Percentiles rank a stretch among this genome's conserved stretches.
phyloP scores from a whole-genome alignment of 2,329 filamentous ascomycete genomes.

The Neonectria neomacrospora region DNA sequence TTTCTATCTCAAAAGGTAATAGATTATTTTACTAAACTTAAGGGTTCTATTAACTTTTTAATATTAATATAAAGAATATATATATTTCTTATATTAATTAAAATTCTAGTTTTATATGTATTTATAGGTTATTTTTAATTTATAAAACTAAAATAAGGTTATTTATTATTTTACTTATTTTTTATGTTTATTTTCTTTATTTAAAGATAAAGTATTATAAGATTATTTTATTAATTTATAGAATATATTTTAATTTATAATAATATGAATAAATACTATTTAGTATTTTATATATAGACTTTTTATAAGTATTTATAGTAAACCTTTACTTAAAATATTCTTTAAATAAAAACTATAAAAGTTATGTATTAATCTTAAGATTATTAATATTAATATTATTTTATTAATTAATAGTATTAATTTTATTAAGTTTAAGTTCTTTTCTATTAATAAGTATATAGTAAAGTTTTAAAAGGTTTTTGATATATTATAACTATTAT shows the following conservation, averaged over 20 bases:
- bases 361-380: background rate
- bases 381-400: constrained; percentile 17
- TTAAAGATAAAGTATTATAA: background rate
- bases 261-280: background rate
- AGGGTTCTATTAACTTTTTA: too few relatives aligned
- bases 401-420: constrained; percentile 9
- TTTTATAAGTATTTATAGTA: background rate
- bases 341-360: background rate
- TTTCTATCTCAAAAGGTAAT: constrained; percentile 7
- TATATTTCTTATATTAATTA: constrained; percentile 16
- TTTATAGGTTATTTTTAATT: background rate
- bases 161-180: background rate
- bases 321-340: constrained; percentile 1
- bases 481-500: too few relatives aligned
- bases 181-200: constrained; percentile 2
- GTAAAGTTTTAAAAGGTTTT: too few relatives aligned
- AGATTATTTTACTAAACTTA: constrained; percentile 24
- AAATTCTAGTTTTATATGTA: constrained; percentile 13
- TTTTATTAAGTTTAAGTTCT: too few relatives aligned
- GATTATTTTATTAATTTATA: background rate
- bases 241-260: background rate
- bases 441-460: too few relatives aligned
- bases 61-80: constrained; percentile 20
- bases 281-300: background rate
- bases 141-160: too few relatives aligned